A percentile compares a stretch with the other conserved stretches of the same genome.
phyloP scores from a whole-genome alignment of 768 basidiomycete species.

The Hypholoma fasciculare region DNA sequence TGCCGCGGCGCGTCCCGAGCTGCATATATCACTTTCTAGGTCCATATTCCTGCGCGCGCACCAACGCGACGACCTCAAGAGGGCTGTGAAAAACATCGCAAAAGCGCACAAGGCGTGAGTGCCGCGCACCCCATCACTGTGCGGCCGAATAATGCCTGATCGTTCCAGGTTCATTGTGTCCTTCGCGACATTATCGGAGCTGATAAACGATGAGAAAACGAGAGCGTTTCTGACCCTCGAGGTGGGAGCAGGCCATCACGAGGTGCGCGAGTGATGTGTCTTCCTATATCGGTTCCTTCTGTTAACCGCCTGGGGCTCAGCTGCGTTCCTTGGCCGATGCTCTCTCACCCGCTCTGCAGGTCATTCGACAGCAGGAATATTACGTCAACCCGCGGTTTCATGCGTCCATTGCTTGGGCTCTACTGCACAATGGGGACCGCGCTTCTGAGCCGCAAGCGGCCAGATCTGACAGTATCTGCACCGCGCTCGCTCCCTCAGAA shows the following conservation, averaged over 20 bases:
- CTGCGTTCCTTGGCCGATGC: slow-evolving; percentile 52
- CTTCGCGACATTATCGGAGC: slow-evolving; percentile 68
- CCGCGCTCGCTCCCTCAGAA: slow-evolving; percentile 12
- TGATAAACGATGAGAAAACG: slow-evolving; percentile 79
- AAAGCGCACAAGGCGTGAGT: slow-evolving; percentile 48
- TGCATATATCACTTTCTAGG: slow-evolving; percentile 86
- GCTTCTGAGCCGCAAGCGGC: slow-evolving; percentile 2
- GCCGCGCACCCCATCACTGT: background rate
- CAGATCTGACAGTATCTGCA: slow-evolving; percentile 15
- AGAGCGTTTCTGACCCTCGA: slow-evolving; percentile 81
- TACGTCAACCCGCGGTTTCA: slow-evolving; percentile 85
- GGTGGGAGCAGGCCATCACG: slow-evolving; percentile 78
- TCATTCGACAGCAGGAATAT: slow-evolving; percentile 74
- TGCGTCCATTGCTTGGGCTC: slow-evolving; percentile 86
- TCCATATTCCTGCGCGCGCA: slow-evolving; percentile 79
- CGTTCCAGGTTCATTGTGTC: slow-evolving; percentile 65
- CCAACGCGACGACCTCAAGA: slow-evolving; percentile 74
- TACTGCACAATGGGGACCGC: slow-evolving; percentile 43
- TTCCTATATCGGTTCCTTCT: slow-evolving; percentile 1
- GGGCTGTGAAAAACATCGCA: slow-evolving; percentile 55
- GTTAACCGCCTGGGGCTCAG: slow-evolving; percentile 36
- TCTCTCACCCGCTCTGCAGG: slow-evolving; percentile 57
- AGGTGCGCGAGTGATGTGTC: slow-evolving; percentile 45
- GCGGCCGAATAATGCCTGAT: background rate
- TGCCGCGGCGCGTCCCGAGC: slow-evolving; percentile 33